phyloP scores from a whole-genome alignment of 257 asterid genomes.

The Fraxinus excelsior region DNA sequence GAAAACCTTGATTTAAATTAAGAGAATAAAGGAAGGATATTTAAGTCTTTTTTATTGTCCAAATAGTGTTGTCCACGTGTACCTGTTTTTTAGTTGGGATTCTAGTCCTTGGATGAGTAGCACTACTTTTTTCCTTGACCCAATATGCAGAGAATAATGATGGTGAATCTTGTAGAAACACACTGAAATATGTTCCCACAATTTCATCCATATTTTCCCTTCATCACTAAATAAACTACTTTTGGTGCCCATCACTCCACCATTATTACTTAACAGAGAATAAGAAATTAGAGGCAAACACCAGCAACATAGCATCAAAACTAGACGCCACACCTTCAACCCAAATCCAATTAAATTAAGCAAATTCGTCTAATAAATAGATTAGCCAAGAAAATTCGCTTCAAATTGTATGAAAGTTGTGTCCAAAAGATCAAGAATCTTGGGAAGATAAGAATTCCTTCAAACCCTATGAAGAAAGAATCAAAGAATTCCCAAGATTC shows the following conservation, averaged over 20 bases:
- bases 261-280: constrained; percentile 63
- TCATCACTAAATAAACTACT: constrained; percentile 52
- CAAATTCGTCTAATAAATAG: constrained; percentile 71
- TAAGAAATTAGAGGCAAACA: constrained; percentile 66
- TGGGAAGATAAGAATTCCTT: constrained; percentile 30
- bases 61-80: too few relatives aligned
- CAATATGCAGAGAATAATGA: constrained; percentile 52
- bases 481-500: constrained; percentile 36
- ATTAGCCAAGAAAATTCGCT: constrained; percentile 32
- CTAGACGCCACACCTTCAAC: constrained; percentile 75
- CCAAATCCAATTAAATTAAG: constrained; percentile 76
- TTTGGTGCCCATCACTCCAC: constrained; percentile 69
- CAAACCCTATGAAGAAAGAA: constrained; percentile 30
- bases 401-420: constrained; percentile 18
- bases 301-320: constrained; percentile 73
- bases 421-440: constrained; percentile 38
- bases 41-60: too few relatives aligned
- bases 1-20: too few relatives aligned
- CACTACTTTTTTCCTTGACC: constrained; percentile 47
- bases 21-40: too few relatives aligned
- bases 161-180: constrained; percentile 53
- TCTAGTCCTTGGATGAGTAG: too few relatives aligned
- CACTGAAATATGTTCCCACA: constrained; percentile 60
- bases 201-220: constrained; percentile 56
- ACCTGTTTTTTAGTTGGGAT: too few relatives aligned